Evolutionary conservation across 805 yeast genomes (phyloP), one percentile per base, ranked within the genome.

Genomic region (Pichia rugopelliculosa): DNA sequence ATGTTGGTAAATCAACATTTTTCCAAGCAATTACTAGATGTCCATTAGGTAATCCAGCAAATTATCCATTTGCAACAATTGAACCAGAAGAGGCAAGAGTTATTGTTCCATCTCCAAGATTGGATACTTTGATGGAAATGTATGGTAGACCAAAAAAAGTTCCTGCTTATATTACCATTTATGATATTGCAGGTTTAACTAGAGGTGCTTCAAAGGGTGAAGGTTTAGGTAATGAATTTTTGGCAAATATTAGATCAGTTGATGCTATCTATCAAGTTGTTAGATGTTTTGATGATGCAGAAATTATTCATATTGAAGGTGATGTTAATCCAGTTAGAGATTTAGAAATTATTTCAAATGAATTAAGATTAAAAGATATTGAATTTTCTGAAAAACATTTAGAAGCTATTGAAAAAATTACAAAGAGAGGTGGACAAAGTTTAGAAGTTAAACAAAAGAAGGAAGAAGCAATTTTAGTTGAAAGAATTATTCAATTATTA

Each of bases 31-130:
- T 93, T 62, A 91, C 98, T 48, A 81, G 83, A 70, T 87, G 90
- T 57, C 88, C 90, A 42, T 73, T 93, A 56, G 98, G 99, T 53
- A 89, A 78, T 72, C 98, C 99, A 48, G 99, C 98, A 50, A 91
- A 91, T 69, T 91, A 90, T 67, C 99, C 99, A 23, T 91, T 88
- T 66, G 99, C 99, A 39, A 91, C 99, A 48, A 88, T 88, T 65
- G 96, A 91, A 59, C 98, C 99, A 46, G 98, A 93, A 72, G 96
- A 91, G 73, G 96, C 98, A 41, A 81, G 95, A 66, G 96, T 91
- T 47, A 80, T 82, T 56, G 98, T 93, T 51, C 96, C 96, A 59
- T 87, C 96, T 52, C 78, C 84, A 52, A 81, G 96, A 66, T 81
- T 93, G 61, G 95, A 91, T 60, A 77, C 74, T 52, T 76, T 93